Evolutionary conservation across 768 basidiomycete species (phyloP).

Genomic region (Tulasnella sp.): DNA sequence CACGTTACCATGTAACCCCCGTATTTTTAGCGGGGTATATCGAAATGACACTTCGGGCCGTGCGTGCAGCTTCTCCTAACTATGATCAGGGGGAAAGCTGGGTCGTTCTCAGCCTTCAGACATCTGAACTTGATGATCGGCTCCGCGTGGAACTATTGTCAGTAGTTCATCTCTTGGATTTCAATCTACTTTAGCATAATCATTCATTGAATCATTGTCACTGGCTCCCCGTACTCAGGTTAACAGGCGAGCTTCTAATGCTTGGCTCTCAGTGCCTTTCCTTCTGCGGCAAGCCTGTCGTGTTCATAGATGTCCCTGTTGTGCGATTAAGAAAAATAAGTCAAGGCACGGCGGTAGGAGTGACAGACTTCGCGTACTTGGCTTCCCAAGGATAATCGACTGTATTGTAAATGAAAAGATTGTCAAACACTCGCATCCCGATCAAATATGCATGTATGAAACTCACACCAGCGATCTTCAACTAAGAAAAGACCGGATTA

Average conservation of each 20-base stretch:
- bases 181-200: too few relatives aligned
- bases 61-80: too few relatives aligned
- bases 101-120: too few relatives aligned
- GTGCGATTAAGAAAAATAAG: not conserved
- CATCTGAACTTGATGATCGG: too few relatives aligned
- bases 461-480: conserved; percentile 5
- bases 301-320: conserved; percentile 66
- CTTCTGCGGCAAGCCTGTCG: conserved; percentile 43
- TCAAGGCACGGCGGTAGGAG: not conserved
- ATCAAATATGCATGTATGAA: not conserved
- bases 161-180: too few relatives aligned
- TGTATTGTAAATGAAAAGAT: conserved; percentile 33
- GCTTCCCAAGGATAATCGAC: conserved; percentile 82
- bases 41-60: too few relatives aligned
- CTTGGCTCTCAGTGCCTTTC: conserved; percentile 5
- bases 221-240: too few relatives aligned
- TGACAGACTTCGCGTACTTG: conserved; percentile 35
- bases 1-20: too few relatives aligned
- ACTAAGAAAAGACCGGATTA: conserved; percentile 8
- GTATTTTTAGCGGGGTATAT: too few relatives aligned
- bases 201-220: not conserved
- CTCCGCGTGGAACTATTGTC: too few relatives aligned
- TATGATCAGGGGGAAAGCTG: too few relatives aligned
- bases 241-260: not conserved
- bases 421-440: not conserved